A percentile compares a stretch with the other conserved stretches of the same genome.
Evolutionary conservation across 345 rosid species (phyloP).

Genomic region (Murraya koenigii): DNA sequence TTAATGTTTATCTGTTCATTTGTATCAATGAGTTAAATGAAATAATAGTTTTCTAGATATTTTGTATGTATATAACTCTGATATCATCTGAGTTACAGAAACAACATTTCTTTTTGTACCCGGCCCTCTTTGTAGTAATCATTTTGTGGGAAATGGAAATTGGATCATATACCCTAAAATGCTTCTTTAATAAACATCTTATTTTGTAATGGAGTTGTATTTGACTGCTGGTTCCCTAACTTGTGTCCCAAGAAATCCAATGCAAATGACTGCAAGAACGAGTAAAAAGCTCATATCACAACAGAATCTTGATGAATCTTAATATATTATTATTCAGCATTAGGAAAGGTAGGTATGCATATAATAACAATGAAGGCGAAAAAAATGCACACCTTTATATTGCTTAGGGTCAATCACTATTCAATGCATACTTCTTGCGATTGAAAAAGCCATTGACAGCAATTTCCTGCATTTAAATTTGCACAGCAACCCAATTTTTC

Average conservation of each 20-base stretch:
- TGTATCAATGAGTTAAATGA: too few relatives aligned
- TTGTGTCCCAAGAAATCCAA: conserved; percentile 2
- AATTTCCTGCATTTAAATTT: neutral
- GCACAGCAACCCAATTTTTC: neutral
- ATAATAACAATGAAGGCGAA: neutral
- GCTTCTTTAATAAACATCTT: neutral
- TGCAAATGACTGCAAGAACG: neutral
- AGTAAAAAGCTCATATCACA: neutral
- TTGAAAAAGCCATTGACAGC: neutral
- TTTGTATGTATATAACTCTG: too few relatives aligned
- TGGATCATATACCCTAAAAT: neutral
- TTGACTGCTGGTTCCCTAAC: neutral
- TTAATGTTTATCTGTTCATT: too few relatives aligned
- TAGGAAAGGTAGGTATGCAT: neutral
- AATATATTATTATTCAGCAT: neutral
- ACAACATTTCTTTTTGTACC: neutral
- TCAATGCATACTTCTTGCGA: neutral
- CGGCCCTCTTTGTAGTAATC: neutral
- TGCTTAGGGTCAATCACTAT: neutral
- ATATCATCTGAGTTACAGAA: neutral
- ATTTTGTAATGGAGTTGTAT: neutral
- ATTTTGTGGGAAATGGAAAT: neutral
- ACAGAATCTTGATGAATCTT: neutral
- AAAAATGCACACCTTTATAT: neutral
- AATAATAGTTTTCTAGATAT: too few relatives aligned